phyloP scores from a whole-genome alignment of 768 basidiomycete genomes.

The Rhodosporidiobolus sp. region DNA sequence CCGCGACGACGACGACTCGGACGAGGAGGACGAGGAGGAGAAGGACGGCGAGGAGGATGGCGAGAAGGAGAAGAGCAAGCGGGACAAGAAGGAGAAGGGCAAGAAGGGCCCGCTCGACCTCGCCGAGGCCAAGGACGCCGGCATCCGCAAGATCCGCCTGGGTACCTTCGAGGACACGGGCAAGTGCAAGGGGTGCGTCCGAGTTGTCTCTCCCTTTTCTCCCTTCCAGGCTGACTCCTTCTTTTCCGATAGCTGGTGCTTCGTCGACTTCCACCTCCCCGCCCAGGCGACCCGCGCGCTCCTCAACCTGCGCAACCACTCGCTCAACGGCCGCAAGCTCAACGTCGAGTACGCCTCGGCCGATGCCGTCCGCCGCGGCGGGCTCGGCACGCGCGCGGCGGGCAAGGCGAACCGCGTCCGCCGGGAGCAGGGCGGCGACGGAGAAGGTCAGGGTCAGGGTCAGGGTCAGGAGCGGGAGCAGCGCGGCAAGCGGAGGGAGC shows the following conservation, averaged over 20 bases:
- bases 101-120: slow-evolving; percentile 21
- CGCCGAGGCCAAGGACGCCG: slow-evolving; percentile 45
- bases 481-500: background rate
- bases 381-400: slow-evolving; percentile 48
- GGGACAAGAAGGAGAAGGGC: slow-evolving; percentile 6
- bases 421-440: background rate
- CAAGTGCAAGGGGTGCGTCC: slow-evolving; percentile 82
- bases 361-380: slow-evolving; percentile 83
- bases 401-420: slow-evolving; percentile 11
- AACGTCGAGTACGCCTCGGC: slow-evolving; percentile 84
- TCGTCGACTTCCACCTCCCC: slow-evolving; percentile 79
- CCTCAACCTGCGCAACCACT: slow-evolving; percentile 77
- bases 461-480: background rate
- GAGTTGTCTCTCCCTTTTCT: background rate
- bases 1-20: slow-evolving; percentile 25
- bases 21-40: slow-evolving; percentile 36
- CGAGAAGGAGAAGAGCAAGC: slow-evolving; percentile 31
- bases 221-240: background rate
- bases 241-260: slow-evolving; percentile 67
- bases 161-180: slow-evolving; percentile 96
- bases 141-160: slow-evolving; percentile 72
- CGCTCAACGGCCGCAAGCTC: slow-evolving; percentile 69
- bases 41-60: slow-evolving; percentile 43
- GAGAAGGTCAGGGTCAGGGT: background rate
- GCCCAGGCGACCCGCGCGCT: slow-evolving; percentile 79